phyloP scores from a whole-genome alignment of 1,284 basidiomycete species.

The Takashimella koratensis region DNA sequence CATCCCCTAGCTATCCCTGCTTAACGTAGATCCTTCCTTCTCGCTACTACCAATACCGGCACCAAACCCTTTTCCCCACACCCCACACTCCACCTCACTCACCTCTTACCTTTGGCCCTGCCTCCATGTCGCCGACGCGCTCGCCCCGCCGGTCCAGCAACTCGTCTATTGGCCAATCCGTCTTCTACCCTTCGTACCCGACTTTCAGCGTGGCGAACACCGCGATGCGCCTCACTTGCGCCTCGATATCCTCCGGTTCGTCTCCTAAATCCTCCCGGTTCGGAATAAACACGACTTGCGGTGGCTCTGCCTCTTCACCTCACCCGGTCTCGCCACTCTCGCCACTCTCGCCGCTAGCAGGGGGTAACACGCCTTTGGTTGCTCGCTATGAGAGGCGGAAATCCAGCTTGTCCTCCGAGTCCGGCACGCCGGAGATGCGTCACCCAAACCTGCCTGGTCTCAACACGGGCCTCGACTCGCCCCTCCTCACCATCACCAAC shows the following conservation, averaged over 20 bases:
- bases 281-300: neutral
- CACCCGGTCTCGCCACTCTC: neutral
- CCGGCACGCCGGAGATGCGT: neutral
- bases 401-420: neutral
- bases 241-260: neutral
- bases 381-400: neutral
- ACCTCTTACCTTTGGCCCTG: neutral
- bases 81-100: too few species aligned
- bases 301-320: neutral
- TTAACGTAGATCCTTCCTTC: too few species aligned
- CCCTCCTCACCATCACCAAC: neutral
- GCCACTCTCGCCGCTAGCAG: neutral
- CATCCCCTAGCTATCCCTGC: too few species aligned
- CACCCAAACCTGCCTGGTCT: neutral
- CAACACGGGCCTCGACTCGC: neutral
- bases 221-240: neutral
- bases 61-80: too few species aligned
- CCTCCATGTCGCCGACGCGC: neutral
- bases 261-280: neutral
- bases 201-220: neutral
- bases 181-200: slow-evolving; percentile 27
- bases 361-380: neutral
- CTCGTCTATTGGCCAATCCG: slow-evolving; percentile 16
- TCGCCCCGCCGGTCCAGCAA: slow-evolving; percentile 1
- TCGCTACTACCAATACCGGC: too few species aligned